Evolutionary conservation across 139 green algal genomes (phyloP).

Genomic region (Coccomyxa sp.): DNA sequence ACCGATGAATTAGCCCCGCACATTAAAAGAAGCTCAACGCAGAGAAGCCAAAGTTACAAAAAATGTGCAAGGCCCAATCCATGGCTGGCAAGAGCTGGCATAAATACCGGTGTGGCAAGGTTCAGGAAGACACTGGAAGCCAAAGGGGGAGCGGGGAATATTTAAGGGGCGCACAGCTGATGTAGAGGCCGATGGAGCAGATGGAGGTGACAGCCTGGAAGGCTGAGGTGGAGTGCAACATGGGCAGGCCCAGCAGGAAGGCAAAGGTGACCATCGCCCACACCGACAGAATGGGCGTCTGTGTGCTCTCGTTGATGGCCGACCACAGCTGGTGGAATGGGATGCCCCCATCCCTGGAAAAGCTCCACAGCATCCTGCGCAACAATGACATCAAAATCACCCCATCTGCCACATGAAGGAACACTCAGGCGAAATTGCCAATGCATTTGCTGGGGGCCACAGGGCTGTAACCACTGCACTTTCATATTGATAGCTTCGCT

Average conservation of each 20-base stretch:
- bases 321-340: conserved; percentile 31
- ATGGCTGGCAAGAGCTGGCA: background rate
- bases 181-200: conserved; percentile 2
- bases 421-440: too few relatives aligned
- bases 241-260: conserved; percentile 39
- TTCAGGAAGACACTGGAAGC: background rate
- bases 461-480: too few relatives aligned
- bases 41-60: too few relatives aligned
- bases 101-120: background rate
- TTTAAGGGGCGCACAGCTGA: background rate
- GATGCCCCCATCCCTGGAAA: conserved; percentile 44
- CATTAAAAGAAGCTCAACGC: too few relatives aligned
- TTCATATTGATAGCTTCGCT: too few relatives aligned
- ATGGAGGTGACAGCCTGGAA: conserved; percentile 26
- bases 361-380: conserved; percentile 46
- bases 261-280: conserved; percentile 31
- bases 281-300: background rate
- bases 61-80: background rate
- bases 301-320: conserved; percentile 10
- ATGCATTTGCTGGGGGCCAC: too few relatives aligned
- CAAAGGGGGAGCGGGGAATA: background rate
- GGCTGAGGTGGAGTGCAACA: conserved; percentile 24
- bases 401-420: too few relatives aligned
- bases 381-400: background rate
- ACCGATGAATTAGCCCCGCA: too few relatives aligned